Percentiles rank a stretch among this genome's conserved stretches.
These are phyloP conservation scores for Asterochloris sp. DNA, from an alignment of 139 green algal species.

Conservation along the genomic window DNA sequence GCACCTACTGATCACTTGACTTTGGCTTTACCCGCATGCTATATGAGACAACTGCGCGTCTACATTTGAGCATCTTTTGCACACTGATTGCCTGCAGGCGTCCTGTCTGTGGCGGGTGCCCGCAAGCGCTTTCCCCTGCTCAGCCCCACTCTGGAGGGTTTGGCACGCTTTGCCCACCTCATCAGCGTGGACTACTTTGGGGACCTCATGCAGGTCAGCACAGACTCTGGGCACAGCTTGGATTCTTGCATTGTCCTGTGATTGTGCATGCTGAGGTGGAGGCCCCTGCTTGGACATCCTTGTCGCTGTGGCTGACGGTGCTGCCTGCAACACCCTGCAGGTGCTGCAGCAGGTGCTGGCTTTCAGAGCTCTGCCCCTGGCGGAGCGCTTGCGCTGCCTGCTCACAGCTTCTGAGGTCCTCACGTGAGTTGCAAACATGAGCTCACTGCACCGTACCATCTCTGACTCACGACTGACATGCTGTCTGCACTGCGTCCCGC, in stretches of 20 bases:
- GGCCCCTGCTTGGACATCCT: too few species aligned
- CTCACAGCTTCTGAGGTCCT: constrained; percentile 58
- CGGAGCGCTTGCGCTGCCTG: constrained; percentile 55
- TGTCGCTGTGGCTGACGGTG: too few species aligned
- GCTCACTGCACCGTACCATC: too few species aligned
- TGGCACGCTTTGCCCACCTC: constrained; percentile 66
- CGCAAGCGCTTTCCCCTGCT: constrained; percentile 65
- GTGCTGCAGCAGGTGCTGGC: constrained; percentile 46
- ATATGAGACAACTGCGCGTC: too few species aligned
- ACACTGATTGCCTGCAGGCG: too few species aligned
- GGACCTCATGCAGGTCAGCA: constrained; percentile 50
- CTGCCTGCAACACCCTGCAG: not conserved
- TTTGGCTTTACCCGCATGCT: too few species aligned
- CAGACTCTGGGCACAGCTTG: not conserved
- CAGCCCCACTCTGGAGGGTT: constrained; percentile 52
- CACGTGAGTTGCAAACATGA: constrained; percentile 15
- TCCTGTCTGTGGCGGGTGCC: not conserved
- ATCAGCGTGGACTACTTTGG: constrained; percentile 81
- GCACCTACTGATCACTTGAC: too few species aligned
- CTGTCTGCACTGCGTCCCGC: too few species aligned
- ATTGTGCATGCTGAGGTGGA: not conserved
- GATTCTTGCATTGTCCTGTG: not conserved
- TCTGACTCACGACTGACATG: too few species aligned
- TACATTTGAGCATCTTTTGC: too few species aligned
- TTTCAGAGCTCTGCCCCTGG: constrained; percentile 43